These are phyloP conservation scores for Linum usitatissimum DNA, from an alignment of 345 rosid genomes.

Conservation along the genomic window DNA sequence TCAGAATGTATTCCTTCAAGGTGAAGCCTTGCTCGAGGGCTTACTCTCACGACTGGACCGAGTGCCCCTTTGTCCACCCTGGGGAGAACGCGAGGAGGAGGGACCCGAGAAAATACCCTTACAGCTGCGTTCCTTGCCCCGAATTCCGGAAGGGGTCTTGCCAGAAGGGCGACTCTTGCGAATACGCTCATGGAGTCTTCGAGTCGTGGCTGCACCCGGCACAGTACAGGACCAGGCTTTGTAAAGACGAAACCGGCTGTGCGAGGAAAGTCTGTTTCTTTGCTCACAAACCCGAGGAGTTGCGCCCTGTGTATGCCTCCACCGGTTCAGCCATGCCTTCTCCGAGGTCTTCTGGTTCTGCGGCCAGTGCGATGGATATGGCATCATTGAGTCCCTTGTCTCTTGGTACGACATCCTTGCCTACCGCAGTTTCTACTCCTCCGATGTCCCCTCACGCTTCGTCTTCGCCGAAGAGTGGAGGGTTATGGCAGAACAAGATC, in stretches of 20 bases:
- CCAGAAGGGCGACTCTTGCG: slow-evolving; percentile 81
- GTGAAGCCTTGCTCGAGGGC: slow-evolving; percentile 98
- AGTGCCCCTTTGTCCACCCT: slow-evolving; percentile 96
- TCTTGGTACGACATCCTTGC: slow-evolving; percentile 40
- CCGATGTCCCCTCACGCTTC: slow-evolving; percentile 62
- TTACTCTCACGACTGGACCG: slow-evolving; percentile 97
- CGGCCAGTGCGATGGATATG: slow-evolving; percentile 50
- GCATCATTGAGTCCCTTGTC: slow-evolving; percentile 42
- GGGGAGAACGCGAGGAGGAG: slow-evolving; percentile 98
- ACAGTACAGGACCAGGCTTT: slow-evolving; percentile 83
- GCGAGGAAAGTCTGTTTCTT: slow-evolving; percentile 91
- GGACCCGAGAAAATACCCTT: slow-evolving; percentile 86
- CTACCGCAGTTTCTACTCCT: slow-evolving; percentile 46
- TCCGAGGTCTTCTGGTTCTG: slow-evolving; percentile 49
- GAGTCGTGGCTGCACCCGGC: slow-evolving; percentile 99
- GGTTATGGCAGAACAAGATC: slow-evolving; percentile 72
- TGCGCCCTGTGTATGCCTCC: slow-evolving; percentile 81
- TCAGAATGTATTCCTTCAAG: slow-evolving; percentile 87
- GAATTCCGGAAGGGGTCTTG: slow-evolving; percentile 95
- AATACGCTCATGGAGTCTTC: slow-evolving; percentile 93
- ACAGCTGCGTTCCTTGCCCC: slow-evolving; percentile 94
- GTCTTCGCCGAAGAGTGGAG: slow-evolving; percentile 60
- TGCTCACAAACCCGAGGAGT: slow-evolving; percentile 77
- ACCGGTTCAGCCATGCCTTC: slow-evolving; percentile 98
- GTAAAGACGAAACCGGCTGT: slow-evolving; percentile 93